Evolutionary conservation across 257 asterid genomes (phyloP).

Genomic region (Gentiana dahurica): DNA sequence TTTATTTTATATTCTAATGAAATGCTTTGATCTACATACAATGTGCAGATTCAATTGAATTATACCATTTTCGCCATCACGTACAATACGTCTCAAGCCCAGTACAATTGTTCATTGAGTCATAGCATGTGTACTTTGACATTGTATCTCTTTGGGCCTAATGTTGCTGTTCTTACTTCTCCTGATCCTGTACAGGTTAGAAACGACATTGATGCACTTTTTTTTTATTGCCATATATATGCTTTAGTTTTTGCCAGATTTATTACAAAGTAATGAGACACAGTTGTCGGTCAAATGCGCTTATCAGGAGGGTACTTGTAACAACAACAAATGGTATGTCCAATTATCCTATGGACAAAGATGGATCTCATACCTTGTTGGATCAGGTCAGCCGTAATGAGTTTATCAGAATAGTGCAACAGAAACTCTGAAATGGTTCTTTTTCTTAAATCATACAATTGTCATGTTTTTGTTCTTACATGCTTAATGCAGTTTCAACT

Average conservation of each 20-base stretch:
- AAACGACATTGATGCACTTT: background rate
- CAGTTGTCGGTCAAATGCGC: background rate
- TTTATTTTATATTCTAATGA: too few relatives aligned
- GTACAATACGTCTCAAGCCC: conserved; percentile 16
- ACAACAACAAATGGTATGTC: conserved; percentile 8
- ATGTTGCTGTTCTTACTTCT: conserved; percentile 11
- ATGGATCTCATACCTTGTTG: conserved; percentile 17
- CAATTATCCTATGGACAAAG: conserved; percentile 12
- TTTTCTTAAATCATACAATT: background rate
- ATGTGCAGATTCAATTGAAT: conserved; percentile 15
- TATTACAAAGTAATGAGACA: background rate
- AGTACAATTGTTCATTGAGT: conserved; percentile 12
- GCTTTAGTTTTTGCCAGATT: too few relatives aligned
- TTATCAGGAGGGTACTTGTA: conserved; percentile 10
- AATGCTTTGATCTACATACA: too few relatives aligned
- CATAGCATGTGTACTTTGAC: conserved; percentile 5
- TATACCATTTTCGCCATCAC: conserved; percentile 14
- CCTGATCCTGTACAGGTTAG: conserved; percentile 16
- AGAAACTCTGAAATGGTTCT: too few relatives aligned
- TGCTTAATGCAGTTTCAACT: conserved; percentile 7
- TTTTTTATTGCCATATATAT: too few relatives aligned
- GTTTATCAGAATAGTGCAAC: too few relatives aligned
- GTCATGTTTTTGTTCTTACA: background rate
- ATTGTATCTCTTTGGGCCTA: background rate
- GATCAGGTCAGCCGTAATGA: conserved; percentile 12